Percentiles rank a stretch among this genome's conserved stretches.
These are phyloP conservation scores for Lachnellula willkommii DNA, from an alignment of 2,329 filamentous ascomycete species.

Conservation along the genomic window DNA sequence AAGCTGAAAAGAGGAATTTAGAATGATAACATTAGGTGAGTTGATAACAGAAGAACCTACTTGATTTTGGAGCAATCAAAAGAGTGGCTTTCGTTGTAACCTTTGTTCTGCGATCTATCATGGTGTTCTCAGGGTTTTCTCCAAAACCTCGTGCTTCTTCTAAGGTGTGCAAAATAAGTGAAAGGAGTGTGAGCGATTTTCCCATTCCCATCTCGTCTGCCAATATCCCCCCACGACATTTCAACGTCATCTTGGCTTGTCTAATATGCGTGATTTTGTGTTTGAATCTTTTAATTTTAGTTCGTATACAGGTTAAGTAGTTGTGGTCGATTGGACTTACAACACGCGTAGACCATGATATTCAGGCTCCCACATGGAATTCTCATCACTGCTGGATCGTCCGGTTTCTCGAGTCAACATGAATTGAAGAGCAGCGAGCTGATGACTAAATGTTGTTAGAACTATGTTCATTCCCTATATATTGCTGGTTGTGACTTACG, in stretches of 20 bases:
- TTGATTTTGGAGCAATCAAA: slow-evolving; percentile 4
- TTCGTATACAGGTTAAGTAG: not conserved
- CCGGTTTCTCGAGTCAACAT: not conserved
- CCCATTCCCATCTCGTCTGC: slow-evolving; percentile 55
- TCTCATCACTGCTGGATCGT: not conserved
- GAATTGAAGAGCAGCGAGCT: not conserved
- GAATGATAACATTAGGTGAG: too few relatives aligned
- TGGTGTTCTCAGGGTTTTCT: not conserved
- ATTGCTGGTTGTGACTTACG: not conserved
- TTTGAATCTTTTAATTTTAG: not conserved
- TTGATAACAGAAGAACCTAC: too few relatives aligned
- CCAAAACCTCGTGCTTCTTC: slow-evolving; percentile 1
- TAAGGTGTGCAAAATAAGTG: slow-evolving; percentile 36
- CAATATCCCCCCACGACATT: slow-evolving; percentile 54
- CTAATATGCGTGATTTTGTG: not conserved
- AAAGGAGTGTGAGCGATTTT: slow-evolving; percentile 44
- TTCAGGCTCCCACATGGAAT: not conserved
- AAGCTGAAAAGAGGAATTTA: not conserved
- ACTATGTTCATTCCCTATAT: not conserved
- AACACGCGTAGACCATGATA: not conserved
- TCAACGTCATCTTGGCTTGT: slow-evolving; percentile 25
- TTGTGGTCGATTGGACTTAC: not conserved
- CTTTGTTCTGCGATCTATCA: not conserved
- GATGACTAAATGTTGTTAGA: not conserved
- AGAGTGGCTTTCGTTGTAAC: not conserved